Conservation (phyloP, 768 basidiomycete species). For the Amanita rubescens region DNA sequence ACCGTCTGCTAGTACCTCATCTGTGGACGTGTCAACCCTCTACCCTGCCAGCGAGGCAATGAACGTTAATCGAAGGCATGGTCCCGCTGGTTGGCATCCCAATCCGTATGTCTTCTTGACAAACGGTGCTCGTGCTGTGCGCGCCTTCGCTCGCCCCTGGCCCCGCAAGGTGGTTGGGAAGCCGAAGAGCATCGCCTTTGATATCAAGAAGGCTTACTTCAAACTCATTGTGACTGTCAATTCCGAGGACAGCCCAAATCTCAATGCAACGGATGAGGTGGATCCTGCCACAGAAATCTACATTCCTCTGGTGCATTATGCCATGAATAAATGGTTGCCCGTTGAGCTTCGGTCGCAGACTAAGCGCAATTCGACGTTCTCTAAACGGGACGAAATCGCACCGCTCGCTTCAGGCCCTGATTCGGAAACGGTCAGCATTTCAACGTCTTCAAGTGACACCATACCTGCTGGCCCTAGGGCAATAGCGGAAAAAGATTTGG, state of each 20-base stretch:
- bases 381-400: neutral
- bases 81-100: conserved; percentile 26
- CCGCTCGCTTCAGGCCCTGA: neutral
- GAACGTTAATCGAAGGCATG: neutral
- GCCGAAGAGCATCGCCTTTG: conserved; percentile 62
- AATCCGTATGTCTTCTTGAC: conserved; percentile 71
- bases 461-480: conserved; percentile 13
- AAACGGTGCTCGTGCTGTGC: conserved; percentile 77
- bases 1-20: neutral
- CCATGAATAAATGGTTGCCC: conserved; percentile 21
- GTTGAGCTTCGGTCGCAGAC: neutral
- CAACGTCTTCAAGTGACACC: conserved; percentile 7
- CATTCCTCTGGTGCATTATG: conserved; percentile 87
- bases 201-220: conserved; percentile 64
- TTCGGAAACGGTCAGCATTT: neutral
- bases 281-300: conserved; percentile 71
- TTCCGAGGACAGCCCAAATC: conserved; percentile 41
- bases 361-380: neutral
- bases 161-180: conserved; percentile 69
- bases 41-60: neutral
- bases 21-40: neutral
- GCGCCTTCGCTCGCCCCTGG: conserved; percentile 82
- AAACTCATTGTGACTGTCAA: conserved; percentile 59
- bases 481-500: conserved; percentile 17
- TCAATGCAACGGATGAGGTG: conserved; percentile 20